phyloP scores from a whole-genome alignment of 306 rosid species.

The Neltuma alba region DNA sequence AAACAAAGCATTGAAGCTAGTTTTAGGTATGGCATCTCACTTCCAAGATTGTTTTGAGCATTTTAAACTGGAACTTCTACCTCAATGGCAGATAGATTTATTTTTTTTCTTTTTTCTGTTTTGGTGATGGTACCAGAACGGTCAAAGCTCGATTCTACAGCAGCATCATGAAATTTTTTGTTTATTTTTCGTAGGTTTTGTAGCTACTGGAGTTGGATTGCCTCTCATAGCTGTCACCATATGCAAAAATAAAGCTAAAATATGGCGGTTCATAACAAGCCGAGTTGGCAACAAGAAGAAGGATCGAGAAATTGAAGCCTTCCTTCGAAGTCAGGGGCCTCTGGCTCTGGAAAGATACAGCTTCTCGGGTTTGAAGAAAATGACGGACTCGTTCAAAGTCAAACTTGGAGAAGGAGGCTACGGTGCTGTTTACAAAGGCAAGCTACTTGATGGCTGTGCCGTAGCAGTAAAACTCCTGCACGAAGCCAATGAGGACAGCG shows the following conservation, averaged over 20 bases:
- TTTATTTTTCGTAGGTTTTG: conserved; percentile 35
- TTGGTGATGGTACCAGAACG: not conserved
- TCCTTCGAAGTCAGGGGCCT: conserved; percentile 25
- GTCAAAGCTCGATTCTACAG: not conserved
- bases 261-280: conserved; percentile 34
- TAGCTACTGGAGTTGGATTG: conserved; percentile 44
- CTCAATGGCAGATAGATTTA: not conserved
- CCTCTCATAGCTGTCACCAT: conserved; percentile 49
- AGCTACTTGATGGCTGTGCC: not conserved
- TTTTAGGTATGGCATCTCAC: not conserved
- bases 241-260: conserved; percentile 38
- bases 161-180: not conserved
- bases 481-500: conserved; percentile 27
- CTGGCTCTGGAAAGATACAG: conserved; percentile 32
- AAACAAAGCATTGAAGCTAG: not conserved
- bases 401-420: conserved; percentile 47
- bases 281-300: not conserved
- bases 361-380: conserved; percentile 30
- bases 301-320: conserved; percentile 27
- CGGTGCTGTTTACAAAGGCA: conserved; percentile 39
- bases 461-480: conserved; percentile 42
- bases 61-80: not conserved
- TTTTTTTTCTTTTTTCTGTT: not conserved
- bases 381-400: conserved; percentile 35
- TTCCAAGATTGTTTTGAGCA: too few relatives aligned